Base-by-base conservation (phyloP, 208 protist genomes). In the Trypanosomatidae sp. region DNA sequence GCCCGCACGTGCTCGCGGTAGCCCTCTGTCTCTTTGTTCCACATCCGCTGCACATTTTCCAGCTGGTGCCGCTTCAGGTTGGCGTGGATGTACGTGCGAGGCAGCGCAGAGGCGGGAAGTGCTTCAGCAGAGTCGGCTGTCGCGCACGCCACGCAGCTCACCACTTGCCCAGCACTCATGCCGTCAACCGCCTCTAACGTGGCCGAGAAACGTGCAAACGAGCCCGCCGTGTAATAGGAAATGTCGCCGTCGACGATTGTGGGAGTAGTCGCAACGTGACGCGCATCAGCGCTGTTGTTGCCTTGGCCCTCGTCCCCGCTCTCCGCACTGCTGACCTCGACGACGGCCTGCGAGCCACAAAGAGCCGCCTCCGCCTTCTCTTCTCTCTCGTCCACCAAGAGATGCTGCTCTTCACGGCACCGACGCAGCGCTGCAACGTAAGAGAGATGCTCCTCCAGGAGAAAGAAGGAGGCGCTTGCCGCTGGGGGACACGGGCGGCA, bases 11-110 rank as follows among this genome's bases (percentile, higher is more conserved):
- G 80, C 71, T 85, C 74, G 36, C 66, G 47, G 41, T 79, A 76
- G 33, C 71, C 76, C 17, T 73, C 55, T 25, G 50, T 62, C 64
- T 90, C 85, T 36, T 77, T 80, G 28, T 49, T 69, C 41, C 68
- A 80, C 76, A 87, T 86, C 77, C 74, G 75, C 28, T 77, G 78
- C 55, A 90, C 72, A 60, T 82, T 79, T 60, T 87, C 79, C 13
- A 85, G 70, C 46, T 87, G 85, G 62, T 90, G 85, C 15, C 66
- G 79, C 64, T 87, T 83, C 44, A 90, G 74, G 6, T 62, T 33
- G 1, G 73, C 80, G 25, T 75, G 59, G 49, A 88, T 88, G 70
- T 74, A 75, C 53, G 68, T 30, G 19, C n/a, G 73, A 5, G 82
- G 74, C 17, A 82, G 50, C 2, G 47, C 43, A 17, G 62, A 9